Evolutionary conservation across 2,329 filamentous ascomycete genomes (phyloP).

Genomic region (Thielaviopsis euricoi): DNA sequence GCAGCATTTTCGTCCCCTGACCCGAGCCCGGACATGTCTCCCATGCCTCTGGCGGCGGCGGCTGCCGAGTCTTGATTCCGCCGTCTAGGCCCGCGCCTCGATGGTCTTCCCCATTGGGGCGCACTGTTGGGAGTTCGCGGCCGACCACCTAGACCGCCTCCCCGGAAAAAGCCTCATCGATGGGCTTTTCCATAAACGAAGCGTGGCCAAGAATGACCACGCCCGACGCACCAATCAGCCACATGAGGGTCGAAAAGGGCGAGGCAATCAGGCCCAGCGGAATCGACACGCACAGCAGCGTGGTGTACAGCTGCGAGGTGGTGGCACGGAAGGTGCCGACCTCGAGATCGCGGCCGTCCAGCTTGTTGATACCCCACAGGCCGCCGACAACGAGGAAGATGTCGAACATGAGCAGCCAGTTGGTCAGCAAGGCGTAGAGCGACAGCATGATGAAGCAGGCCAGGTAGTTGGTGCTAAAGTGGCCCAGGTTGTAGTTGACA

Average conservation of each 20-base stretch:
- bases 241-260: conserved; percentile 70
- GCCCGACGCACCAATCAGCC: conserved; percentile 90
- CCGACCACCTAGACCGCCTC: conserved; percentile 99
- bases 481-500: conserved; percentile 90
- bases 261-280: conserved; percentile 75
- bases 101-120: conserved; percentile 97
- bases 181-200: conserved; percentile 90
- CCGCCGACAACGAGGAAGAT: conserved; percentile 75
- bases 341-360: conserved; percentile 76
- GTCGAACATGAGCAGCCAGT: conserved; percentile 73
- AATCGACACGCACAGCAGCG: conserved; percentile 64
- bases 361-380: conserved; percentile 81
- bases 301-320: conserved; percentile 86
- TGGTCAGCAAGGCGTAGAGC: conserved; percentile 88
- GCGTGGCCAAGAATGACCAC: conserved; percentile 92
- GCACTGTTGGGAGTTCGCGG: conserved; percentile 92
- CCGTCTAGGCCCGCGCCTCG: conserved; percentile 57
- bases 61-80: conserved; percentile 12
- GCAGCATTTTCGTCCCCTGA: conserved; percentile 12
- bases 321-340: conserved; percentile 70
- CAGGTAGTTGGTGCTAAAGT: conserved; percentile 98
- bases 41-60: conserved; percentile 30
- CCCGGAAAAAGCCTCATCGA: conserved; percentile 99
- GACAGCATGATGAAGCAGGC: conserved; percentile 86
- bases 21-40: conserved; percentile 14